Evolutionary conservation across 73 alveolate species (phyloP).

Genomic region (Strombidium stylifer): DNA sequence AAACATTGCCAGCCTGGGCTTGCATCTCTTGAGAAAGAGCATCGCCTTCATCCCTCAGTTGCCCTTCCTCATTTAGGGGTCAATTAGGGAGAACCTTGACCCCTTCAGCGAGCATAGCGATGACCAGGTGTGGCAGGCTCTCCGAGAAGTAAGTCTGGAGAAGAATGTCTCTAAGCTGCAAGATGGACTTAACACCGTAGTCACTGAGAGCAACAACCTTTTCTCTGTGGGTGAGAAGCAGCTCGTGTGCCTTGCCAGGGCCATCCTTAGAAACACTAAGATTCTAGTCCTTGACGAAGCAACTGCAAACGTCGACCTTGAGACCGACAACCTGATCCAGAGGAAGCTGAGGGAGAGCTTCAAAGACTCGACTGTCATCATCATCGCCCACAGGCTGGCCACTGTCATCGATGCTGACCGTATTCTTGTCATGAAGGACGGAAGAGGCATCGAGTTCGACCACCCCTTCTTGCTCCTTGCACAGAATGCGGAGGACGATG

Average conservation of each 20-base stretch:
- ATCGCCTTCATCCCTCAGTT: conserved; percentile 81
- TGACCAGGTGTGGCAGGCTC: background rate
- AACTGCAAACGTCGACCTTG: conserved; percentile 12
- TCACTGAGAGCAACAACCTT: background rate
- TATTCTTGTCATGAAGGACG: conserved; percentile 62
- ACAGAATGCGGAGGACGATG: background rate
- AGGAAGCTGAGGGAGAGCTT: conserved; percentile 1
- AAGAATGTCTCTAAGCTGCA: no score
- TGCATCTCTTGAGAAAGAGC: conserved; percentile 62
- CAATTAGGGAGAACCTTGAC: conserved; percentile 50
- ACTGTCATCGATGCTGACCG: conserved; percentile 66
- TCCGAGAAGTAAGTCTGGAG: conserved; percentile 9
- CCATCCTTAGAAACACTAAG: background rate
- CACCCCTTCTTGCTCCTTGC: conserved; percentile 10
- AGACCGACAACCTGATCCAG: conserved; percentile 15
- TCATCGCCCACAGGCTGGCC: conserved; percentile 70
- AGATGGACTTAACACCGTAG: background rate
- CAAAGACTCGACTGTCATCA: conserved; percentile 7
- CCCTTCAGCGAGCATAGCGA: conserved; percentile 25
- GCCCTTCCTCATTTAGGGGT: conserved; percentile 70
- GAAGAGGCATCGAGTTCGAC: conserved; percentile 53
- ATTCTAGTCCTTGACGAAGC: conserved; percentile 26
- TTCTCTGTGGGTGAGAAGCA: conserved; percentile 41
- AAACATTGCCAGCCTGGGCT: conserved; percentile 32
- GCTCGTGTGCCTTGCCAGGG: conserved; percentile 37